phyloP scores from a whole-genome alignment of 768 basidiomycete genomes.

The Trametes punicea region DNA sequence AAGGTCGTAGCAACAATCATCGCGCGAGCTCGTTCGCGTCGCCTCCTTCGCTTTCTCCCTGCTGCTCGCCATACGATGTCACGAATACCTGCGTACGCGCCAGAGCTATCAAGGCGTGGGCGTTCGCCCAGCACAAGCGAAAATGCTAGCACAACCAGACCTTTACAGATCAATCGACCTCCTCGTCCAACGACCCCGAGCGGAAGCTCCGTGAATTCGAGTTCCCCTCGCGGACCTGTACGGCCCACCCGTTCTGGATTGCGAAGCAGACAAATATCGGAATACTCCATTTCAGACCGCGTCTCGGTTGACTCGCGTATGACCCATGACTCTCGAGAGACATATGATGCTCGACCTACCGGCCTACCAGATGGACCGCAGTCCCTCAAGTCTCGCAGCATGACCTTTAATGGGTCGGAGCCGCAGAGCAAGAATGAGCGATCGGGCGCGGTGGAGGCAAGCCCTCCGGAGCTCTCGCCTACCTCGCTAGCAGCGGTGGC shows the following conservation, averaged over 20 bases:
- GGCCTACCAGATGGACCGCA: constrained; percentile 16
- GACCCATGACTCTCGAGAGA: constrained; percentile 28
- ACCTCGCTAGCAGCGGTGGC: constrained; percentile 49
- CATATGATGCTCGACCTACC: constrained; percentile 43
- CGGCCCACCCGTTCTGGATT: constrained; percentile 69
- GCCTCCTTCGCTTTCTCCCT: not conserved
- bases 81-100: constrained; percentile 18
- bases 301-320: constrained; percentile 42
- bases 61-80: constrained; percentile 13
- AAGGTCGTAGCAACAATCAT: constrained; percentile 16
- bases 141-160: constrained; percentile 38
- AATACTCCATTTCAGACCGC: constrained; percentile 50
- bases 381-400: constrained; percentile 1
- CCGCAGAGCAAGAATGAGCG: constrained; percentile 14
- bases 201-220: constrained; percentile 37
- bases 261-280: constrained; percentile 50
- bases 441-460: not conserved
- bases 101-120: constrained; percentile 40
- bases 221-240: constrained; percentile 44
- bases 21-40: not conserved
- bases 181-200: constrained; percentile 49
- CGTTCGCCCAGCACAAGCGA: constrained; percentile 41
- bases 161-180: constrained; percentile 59
- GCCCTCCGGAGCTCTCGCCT: constrained; percentile 25
- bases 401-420: not conserved